A percentile compares a stretch with the other conserved stretches of the same genome.
Conservation (phyloP, 2,329 filamentous ascomycete species). For the Xylaria hypoxylon region DNA sequence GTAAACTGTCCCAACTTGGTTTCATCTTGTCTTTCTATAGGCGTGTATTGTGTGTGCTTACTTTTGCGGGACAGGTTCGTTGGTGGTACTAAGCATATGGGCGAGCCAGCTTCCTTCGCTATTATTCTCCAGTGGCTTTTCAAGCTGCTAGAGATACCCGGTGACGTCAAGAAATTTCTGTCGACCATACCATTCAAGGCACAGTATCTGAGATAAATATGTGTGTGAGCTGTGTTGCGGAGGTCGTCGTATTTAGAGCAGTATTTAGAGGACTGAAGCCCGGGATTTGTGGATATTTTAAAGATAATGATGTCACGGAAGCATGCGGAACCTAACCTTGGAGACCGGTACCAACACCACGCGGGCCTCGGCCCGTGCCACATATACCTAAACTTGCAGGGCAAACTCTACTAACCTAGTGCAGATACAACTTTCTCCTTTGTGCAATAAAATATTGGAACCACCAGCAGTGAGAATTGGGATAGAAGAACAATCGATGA, state of each 20-base stretch:
- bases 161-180: slow-evolving; percentile 44
- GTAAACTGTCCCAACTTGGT: background rate
- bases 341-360: too few species aligned
- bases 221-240: background rate
- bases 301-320: too few species aligned
- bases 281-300: too few species aligned
- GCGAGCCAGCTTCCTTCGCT: slow-evolving; percentile 51
- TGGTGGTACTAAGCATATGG: slow-evolving; percentile 52
- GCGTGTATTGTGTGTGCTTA: slow-evolving; percentile 1
- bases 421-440: too few species aligned
- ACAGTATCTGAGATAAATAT: slow-evolving; percentile 31
- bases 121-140: slow-evolving; percentile 52
- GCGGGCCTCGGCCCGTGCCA: too few species aligned
- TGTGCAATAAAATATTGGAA: too few species aligned
- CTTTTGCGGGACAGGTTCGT: slow-evolving; percentile 44
- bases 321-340: too few species aligned
- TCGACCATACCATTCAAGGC: slow-evolving; percentile 46
- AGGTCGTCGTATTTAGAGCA: background rate
- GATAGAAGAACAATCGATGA: too few species aligned
- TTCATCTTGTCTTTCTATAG: background rate
- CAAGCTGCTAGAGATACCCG: slow-evolving; percentile 48
- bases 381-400: too few species aligned
- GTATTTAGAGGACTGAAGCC: background rate
- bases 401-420: too few species aligned
- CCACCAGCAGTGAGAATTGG: too few species aligned